These are phyloP conservation scores for Hymenoscyphus repandus DNA, from an alignment of 2,329 filamentous ascomycete genomes.

Conservation along the genomic window DNA sequence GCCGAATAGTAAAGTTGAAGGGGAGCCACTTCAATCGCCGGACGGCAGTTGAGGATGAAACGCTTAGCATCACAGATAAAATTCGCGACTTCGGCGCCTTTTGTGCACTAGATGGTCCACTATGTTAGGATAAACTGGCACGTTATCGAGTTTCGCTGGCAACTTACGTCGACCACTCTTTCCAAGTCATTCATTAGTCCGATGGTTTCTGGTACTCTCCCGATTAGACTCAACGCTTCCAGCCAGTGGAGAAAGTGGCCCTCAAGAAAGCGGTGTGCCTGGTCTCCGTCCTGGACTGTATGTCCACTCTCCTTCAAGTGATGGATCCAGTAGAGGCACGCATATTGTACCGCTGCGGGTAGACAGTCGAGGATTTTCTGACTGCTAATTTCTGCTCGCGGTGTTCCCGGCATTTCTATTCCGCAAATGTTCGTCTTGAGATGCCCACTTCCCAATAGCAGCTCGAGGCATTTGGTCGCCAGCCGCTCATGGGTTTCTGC, in stretches of 20 bases:
- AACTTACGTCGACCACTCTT: not conserved
- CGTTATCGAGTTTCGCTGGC: not conserved
- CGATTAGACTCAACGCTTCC: not conserved
- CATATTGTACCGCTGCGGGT: slow-evolving; percentile 35
- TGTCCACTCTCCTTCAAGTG: slow-evolving; percentile 30
- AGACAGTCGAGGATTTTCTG: no score
- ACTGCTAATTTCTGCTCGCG: slow-evolving; percentile 17
- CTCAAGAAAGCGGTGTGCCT: not conserved
- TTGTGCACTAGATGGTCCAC: not conserved
- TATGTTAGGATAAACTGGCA: not conserved
- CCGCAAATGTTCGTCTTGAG: slow-evolving; percentile 35
- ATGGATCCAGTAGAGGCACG: slow-evolving; percentile 36
- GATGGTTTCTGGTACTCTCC: not conserved
- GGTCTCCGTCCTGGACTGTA: slow-evolving; percentile 18
- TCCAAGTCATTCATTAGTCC: not conserved
- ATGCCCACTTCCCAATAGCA: slow-evolving; percentile 27
- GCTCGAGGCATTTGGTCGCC: slow-evolving; percentile 32
- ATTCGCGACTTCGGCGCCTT: slow-evolving; percentile 12
- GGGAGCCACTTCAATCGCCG: slow-evolving; percentile 21
- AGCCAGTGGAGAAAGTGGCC: slow-evolving; percentile 1
- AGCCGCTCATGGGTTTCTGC: slow-evolving; percentile 29
- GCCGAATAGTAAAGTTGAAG: slow-evolving; percentile 28
- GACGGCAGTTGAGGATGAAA: slow-evolving; percentile 20
- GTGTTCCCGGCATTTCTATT: slow-evolving; percentile 24
- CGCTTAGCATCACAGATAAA: slow-evolving; percentile 25